A percentile compares a stretch with the other conserved stretches of the same genome.
Conservation (phyloP, 345 rosid species). For the Melaleuca alternifolia region DNA sequence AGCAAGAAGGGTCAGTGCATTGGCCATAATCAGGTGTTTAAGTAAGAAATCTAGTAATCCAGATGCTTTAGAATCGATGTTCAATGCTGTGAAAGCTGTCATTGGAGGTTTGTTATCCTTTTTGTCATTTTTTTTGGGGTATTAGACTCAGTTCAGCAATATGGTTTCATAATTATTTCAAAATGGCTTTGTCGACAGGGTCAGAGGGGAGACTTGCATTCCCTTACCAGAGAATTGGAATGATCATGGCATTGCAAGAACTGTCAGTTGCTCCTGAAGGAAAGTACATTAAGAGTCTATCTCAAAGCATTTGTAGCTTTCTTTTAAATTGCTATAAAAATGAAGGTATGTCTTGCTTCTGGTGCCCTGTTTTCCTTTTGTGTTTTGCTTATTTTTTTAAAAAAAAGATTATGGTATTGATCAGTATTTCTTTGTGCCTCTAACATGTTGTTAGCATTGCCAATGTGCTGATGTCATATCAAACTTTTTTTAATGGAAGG, state of each 20-base stretch:
- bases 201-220: constrained; percentile 91
- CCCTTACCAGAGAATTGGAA: constrained; percentile 88
- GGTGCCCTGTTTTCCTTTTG: neutral
- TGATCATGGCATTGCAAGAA: constrained; percentile 74
- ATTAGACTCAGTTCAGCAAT: neutral
- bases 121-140: neutral
- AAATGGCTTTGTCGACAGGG: constrained; percentile 32
- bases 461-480: neutral
- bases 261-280: constrained; percentile 79
- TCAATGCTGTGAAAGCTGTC: constrained; percentile 57
- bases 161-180: neutral
- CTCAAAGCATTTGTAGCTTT: constrained; percentile 42
- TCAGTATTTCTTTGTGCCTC: neutral
- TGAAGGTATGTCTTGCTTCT: constrained; percentile 50
- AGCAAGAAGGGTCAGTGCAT: constrained; percentile 64
- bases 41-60: constrained; percentile 90
- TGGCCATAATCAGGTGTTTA: constrained; percentile 52
- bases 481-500: constrained; percentile 27
- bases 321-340: constrained; percentile 64
- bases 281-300: constrained; percentile 57
- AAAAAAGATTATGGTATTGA: neutral
- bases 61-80: constrained; percentile 80
- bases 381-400: no score
- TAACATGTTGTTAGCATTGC: neutral
- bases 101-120: constrained; percentile 60